Conservation (phyloP, 805 yeast genomes). For the Metschnikowia dekortorum region DNA sequence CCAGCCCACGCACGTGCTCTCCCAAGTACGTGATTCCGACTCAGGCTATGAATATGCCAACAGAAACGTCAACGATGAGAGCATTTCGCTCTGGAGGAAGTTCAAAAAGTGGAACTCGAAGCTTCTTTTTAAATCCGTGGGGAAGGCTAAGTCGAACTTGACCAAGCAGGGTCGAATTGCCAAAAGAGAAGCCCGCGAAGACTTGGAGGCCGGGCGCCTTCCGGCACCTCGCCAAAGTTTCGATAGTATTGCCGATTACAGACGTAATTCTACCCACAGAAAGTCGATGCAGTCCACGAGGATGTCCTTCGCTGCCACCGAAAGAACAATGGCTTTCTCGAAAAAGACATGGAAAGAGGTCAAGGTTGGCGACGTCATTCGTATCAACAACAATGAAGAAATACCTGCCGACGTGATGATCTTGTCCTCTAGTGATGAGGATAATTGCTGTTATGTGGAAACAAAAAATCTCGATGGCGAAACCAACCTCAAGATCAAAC, state of each 20-base stretch:
- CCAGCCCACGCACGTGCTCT: constrained; percentile 62
- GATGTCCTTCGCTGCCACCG: constrained; percentile 7
- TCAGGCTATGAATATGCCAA: constrained; percentile 37
- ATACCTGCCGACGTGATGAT: constrained; percentile 72
- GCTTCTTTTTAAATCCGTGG: constrained; percentile 24
- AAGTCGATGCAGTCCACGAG: constrained; percentile 15
- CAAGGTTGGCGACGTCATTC: constrained; percentile 66
- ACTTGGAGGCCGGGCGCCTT: background rate
- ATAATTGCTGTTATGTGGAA: constrained; percentile 70
- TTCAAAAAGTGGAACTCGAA: constrained; percentile 52
- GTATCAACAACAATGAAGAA: constrained; percentile 71
- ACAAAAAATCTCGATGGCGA: constrained; percentile 85
- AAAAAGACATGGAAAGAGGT: constrained; percentile 58
- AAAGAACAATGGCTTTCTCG: constrained; percentile 23
- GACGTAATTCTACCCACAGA: constrained; percentile 7
- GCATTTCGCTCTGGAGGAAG: constrained; percentile 62
- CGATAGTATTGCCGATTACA: constrained; percentile 22
- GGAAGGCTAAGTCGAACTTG: constrained; percentile 24
- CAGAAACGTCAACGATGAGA: constrained; percentile 59
- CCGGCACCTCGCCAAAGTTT: constrained; percentile 25
- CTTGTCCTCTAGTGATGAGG: constrained; percentile 61
- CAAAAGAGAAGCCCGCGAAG: constrained; percentile 14
- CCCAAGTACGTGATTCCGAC: constrained; percentile 35
- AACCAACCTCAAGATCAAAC: constrained; percentile 64
- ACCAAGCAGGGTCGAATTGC: constrained; percentile 35